phyloP scores from a whole-genome alignment of 495 filamentous ascomycete species.

The Podospora pseudoanserina region DNA sequence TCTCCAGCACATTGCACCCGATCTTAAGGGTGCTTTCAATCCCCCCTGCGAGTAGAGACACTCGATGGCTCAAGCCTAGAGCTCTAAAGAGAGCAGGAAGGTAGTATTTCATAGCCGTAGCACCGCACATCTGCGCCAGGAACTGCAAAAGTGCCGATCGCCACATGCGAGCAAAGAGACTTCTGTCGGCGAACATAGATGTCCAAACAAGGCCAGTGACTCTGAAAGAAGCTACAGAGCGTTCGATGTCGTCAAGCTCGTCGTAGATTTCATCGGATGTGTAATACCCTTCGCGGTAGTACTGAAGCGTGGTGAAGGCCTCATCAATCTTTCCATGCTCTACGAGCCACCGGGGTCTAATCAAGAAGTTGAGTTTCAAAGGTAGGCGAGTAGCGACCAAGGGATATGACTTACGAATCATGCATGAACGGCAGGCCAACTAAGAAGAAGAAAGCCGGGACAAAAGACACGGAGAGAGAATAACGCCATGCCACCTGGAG shows the following conservation, averaged over 20 bases:
- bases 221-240: conserved; percentile 34
- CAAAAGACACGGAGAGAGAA: conserved; percentile 42
- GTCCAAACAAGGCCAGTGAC: conserved; percentile 34
- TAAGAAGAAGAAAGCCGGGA: conserved; percentile 45
- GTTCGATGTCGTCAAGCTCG: conserved; percentile 38
- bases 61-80: conserved; percentile 42
- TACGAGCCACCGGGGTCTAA: conserved; percentile 48
- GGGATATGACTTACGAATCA: conserved; percentile 42
- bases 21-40: conserved; percentile 53
- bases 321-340: conserved; percentile 39
- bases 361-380: background rate
- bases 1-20: conserved; percentile 47
- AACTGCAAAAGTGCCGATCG: conserved; percentile 49
- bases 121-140: conserved; percentile 54
- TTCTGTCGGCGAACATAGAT: conserved; percentile 38
- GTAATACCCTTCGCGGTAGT: conserved; percentile 44
- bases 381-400: background rate
- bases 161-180: conserved; percentile 43
- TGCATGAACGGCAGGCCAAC: conserved; percentile 46
- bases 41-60: conserved; percentile 46
- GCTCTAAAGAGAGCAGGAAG: conserved; percentile 47
- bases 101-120: conserved; percentile 55
- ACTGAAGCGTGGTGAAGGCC: conserved; percentile 39
- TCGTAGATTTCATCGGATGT: conserved; percentile 32
- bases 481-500: conserved; percentile 43